Evolutionary conservation across 1,284 basidiomycete genomes (phyloP), one percentile per base, ranked within the genome.

Genomic region (Trametes versicolor): DNA sequence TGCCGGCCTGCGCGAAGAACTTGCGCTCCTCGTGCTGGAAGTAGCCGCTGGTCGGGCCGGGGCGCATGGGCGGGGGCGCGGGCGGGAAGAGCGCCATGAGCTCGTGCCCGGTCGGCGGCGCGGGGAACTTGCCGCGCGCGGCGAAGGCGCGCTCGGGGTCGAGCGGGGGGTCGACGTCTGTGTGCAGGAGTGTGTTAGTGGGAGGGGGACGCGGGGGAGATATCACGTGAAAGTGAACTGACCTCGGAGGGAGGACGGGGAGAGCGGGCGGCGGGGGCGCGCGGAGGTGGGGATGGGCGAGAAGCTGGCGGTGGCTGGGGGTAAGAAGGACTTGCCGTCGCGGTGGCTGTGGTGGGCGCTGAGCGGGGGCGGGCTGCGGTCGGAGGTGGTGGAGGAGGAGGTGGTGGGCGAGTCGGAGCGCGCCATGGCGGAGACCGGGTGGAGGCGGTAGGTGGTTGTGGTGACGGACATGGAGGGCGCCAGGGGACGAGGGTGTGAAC

Each of bases 1-100:
- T 87, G 43, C 89, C 91, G 0, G 87, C 87, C 70, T 89, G 86
- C 0, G 90, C 89, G 69, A 92, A 92, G 75, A 91, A 92, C 6
- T 87, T 87, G 62, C 89, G 87, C 70, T 92, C 90, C 75, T 92
- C 88, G 1, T 83, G 81, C 67, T 87, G 84, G 74, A 92, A 92
- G 75, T 85, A 92, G 39, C 86, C 85, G 57, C 85, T 87, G 0
- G 91, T 92, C 1, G 89, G 85, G 1, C 86, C 86, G 1, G 83
- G 80, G 63, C 84, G 79, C 75, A 85, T 80, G 68, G 85, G 77
- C 34, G 82, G 80, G 9, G 88, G 82, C 8, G 87, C 80, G 5
- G 90, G 83, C 1, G 91, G 91, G 74, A 92, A 92, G 78, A 93
- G 84, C 12, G 88, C 88, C 91, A 93, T 93, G 70, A 93, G 83